Base-by-base conservation (phyloP, 78 protist species). In the Creolimax fragrantissima region DNA sequence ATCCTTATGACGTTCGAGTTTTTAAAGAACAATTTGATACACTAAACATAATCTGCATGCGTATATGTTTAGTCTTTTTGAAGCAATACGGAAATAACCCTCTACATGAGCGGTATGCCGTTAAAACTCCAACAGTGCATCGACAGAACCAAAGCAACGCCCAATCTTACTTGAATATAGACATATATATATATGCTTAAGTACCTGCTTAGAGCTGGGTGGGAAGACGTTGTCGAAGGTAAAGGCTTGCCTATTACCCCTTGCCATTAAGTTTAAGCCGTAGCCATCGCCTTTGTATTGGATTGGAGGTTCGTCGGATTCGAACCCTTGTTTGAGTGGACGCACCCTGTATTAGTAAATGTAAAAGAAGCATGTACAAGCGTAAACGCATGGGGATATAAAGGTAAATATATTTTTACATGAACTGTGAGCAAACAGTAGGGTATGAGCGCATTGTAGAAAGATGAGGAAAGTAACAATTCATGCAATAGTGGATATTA, bases 161-260 rank as follows among this genome's bases (percentile, higher is more conserved):
- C n/a, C n/a, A n/a, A n/a, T n/a, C n/a, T n/a, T n/a, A n/a, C n/a
- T n/a, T n/a, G n/a, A n/a, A n/a, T n/a, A n/a, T n/a, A n/a, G n/a
- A n/a, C n/a, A n/a, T n/a, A n/a, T n/a, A n/a, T n/a, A n/a, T n/a
- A n/a, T n/a, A n/a, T n/a, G n/a, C n/a, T n/a, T n/a, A n/a, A n/a
- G n/a, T 24, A 58, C 32, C n/a, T 91, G 93, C 3, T 3, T 83
- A 4, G 58, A 84, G 37, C 3, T 44, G 3, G 93, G 93, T 35
- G 42, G 81, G 84, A 96, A 97, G 43, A 97, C 98, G 41, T 47
- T n/a, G 84, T 96, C 97, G 89, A 95, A 96, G 41, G 45, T 3
- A 89, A 93, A 95, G 5, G 2, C 32, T 44, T 41, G 3, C 43
- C 24, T 5, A 37, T 45, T 74, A 1, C 74, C 81, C 2, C 74